Evolutionary conservation across 495 filamentous ascomycete species (phyloP).

Genomic region (Podospora pseudoanserina): DNA sequence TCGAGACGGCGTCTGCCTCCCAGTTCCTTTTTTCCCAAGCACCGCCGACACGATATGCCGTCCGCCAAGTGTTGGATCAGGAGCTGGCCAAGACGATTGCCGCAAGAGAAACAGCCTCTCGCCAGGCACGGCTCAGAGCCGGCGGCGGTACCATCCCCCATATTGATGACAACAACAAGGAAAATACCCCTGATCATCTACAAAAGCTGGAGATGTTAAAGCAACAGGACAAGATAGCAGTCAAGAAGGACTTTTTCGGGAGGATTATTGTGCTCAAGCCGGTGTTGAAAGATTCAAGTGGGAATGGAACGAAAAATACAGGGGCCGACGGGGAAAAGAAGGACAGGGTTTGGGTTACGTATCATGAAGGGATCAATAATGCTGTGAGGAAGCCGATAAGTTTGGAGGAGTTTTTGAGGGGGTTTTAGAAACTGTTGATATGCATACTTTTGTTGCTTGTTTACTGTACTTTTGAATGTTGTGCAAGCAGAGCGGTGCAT

Average conservation of each 20-base stretch:
- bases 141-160: slow-evolving; percentile 32
- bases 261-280: slow-evolving; percentile 55
- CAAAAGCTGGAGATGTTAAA: slow-evolving; percentile 1
- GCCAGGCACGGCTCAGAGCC: slow-evolving; percentile 52
- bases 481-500: too few relatives aligned
- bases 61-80: slow-evolving; percentile 87
- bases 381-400: slow-evolving; percentile 91
- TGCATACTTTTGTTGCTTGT: too few relatives aligned
- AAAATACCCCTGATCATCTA: slow-evolving; percentile 34
- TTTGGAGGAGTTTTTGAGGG: slow-evolving; percentile 75
- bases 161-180: slow-evolving; percentile 39
- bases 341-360: slow-evolving; percentile 83
- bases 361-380: slow-evolving; percentile 94
- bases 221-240: slow-evolving; percentile 31
- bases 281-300: slow-evolving; percentile 26
- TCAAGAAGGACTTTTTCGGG: slow-evolving; percentile 91
- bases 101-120: slow-evolving; percentile 54
- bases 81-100: slow-evolving; percentile 70
- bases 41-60: slow-evolving; percentile 74
- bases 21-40: slow-evolving; percentile 44
- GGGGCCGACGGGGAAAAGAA: slow-evolving; percentile 39
- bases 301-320: slow-evolving; percentile 25
- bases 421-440: slow-evolving; percentile 38
- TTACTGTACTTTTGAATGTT: too few relatives aligned
- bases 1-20: slow-evolving; percentile 51